phyloP scores from a whole-genome alignment of 2,329 filamentous ascomycete species.

The Aureobasidium sp. region DNA sequence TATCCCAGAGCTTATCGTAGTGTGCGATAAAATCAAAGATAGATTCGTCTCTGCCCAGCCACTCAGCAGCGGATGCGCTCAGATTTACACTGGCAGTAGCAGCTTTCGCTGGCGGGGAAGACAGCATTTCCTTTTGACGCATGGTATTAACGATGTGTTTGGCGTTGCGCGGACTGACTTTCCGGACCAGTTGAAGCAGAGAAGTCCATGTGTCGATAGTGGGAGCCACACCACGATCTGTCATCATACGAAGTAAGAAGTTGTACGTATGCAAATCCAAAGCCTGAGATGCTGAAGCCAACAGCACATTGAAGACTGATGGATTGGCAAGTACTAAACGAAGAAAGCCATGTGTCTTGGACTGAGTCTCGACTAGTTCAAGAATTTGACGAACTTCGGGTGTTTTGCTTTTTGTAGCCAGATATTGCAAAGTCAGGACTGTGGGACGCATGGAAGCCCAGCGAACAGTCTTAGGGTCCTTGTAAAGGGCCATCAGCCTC shows the following conservation, averaged over 20 bases:
- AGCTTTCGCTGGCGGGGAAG: constrained; percentile 21
- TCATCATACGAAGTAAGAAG: constrained; percentile 30
- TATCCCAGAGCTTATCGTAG: constrained; percentile 25
- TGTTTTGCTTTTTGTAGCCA: constrained; percentile 26
- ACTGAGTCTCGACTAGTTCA: constrained; percentile 23
- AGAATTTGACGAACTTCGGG: constrained; percentile 26
- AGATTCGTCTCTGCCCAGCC: constrained; percentile 23
- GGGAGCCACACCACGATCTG: constrained; percentile 24
- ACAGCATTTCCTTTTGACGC: constrained; percentile 28
- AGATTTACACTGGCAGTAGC: constrained; percentile 15
- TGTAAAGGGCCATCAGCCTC: constrained; percentile 26
- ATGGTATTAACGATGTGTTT: constrained; percentile 27
- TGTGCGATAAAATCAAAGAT: constrained; percentile 26
- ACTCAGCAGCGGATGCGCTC: constrained; percentile 22
- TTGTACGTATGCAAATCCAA: constrained; percentile 33
- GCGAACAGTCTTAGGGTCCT: constrained; percentile 7
- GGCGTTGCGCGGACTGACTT: constrained; percentile 14
- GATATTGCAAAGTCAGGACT: constrained; percentile 26
- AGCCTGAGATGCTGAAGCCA: constrained; percentile 27
- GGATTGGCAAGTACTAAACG: background rate
- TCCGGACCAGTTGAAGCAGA: background rate
- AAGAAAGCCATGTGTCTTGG: background rate
- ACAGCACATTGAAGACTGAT: constrained; percentile 28
- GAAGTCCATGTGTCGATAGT: constrained; percentile 30
- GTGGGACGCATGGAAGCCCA: constrained; percentile 28